phyloP scores from a whole-genome alignment of 1,284 basidiomycete species.

The Cryptococcus floricola region DNA sequence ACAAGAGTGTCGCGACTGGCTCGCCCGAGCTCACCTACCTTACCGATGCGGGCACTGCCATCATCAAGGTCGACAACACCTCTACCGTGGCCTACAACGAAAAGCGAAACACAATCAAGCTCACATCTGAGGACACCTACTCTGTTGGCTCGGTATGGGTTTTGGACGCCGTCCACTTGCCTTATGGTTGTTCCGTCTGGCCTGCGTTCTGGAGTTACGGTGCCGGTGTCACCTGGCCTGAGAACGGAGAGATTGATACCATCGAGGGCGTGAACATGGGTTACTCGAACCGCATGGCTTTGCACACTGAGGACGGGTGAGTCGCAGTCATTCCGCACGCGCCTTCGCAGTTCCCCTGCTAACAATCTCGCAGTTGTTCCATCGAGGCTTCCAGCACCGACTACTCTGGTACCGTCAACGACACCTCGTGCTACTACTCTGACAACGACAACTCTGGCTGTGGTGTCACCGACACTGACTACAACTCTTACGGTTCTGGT shows the following conservation, averaged over 20 bases:
- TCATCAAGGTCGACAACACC: conserved; percentile 54
- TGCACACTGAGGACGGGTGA: conserved; percentile 57
- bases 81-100: conserved; percentile 53
- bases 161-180: conserved; percentile 64
- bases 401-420: conserved; percentile 28
- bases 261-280: conserved; percentile 72
- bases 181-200: conserved; percentile 48
- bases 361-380: conserved; percentile 22
- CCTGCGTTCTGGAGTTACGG: conserved; percentile 33
- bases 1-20: conserved; percentile 53
- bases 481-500: conserved; percentile 29
- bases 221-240: conserved; percentile 58
- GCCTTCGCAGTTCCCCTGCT: not conserved
- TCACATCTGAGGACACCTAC: conserved; percentile 59
- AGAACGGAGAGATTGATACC: conserved; percentile 71
- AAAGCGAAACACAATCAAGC: conserved; percentile 67
- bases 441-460: conserved; percentile 59
- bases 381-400: conserved; percentile 17
- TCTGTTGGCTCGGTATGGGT: conserved; percentile 64
- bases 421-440: conserved; percentile 29
- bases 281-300: conserved; percentile 71
- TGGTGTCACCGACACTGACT: conserved; percentile 38
- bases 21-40: conserved; percentile 59
- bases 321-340: not conserved
- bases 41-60: conserved; percentile 60